Evolutionary conservation across 2,329 filamentous ascomycete genomes (phyloP).

Genomic region (Kalaharituber pfeilii): DNA sequence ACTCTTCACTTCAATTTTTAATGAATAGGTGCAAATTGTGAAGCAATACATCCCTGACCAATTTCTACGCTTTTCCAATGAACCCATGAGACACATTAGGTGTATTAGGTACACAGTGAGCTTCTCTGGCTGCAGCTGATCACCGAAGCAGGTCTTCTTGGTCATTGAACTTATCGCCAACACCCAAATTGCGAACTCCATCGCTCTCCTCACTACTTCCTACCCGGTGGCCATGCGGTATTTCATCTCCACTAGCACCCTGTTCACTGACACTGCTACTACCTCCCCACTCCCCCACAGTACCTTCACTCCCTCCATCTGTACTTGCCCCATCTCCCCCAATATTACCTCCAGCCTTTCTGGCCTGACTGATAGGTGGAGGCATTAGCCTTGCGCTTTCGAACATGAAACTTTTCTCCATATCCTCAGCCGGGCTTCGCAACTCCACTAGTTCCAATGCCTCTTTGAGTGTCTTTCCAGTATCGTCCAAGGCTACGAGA

Average conservation of each 20-base stretch:
- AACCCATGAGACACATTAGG: too few species aligned
- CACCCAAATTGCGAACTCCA: not conserved
- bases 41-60: too few species aligned
- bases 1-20: too few species aligned
- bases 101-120: too few species aligned
- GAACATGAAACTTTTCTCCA: conserved; percentile 28
- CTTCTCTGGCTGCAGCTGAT: too few species aligned
- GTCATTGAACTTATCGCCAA: too few species aligned
- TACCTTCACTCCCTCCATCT: conserved; percentile 8
- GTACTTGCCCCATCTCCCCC: not conserved
- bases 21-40: too few species aligned
- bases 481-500: conserved; percentile 76
- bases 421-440: conserved; percentile 26
- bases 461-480: conserved; percentile 58
- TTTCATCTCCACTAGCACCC: not conserved
- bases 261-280: not conserved
- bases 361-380: conserved; percentile 1
- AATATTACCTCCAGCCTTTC: conserved; percentile 2
- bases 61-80: too few species aligned
- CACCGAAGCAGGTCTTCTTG: too few species aligned
- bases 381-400: conserved; percentile 26
- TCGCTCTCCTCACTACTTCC: not conserved
- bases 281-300: not conserved
- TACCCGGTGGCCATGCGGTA: not conserved
- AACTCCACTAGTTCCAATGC: conserved; percentile 46